phyloP scores from a whole-genome alignment of 2,329 filamentous ascomycete species.

The Cordyceps cateniannulata region DNA sequence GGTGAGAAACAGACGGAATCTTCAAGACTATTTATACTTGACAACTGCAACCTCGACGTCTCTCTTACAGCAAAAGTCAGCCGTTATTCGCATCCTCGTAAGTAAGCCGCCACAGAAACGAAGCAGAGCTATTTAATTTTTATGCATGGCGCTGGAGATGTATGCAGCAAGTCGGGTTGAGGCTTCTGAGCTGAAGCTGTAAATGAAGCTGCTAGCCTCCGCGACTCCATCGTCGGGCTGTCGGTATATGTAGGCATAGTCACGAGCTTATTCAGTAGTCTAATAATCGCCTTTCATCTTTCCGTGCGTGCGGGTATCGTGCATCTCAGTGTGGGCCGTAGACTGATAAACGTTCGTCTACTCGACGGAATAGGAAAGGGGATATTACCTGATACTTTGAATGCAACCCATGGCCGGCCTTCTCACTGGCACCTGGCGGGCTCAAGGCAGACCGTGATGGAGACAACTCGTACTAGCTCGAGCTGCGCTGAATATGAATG shows the following conservation, averaged over 20 bases:
- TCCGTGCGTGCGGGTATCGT: not conserved
- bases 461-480: not conserved
- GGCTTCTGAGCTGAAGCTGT: not conserved
- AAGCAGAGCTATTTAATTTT: not conserved
- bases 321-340: not conserved
- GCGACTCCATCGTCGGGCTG: constrained; percentile 4
- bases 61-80: not conserved
- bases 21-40: constrained; percentile 3
- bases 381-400: not conserved
- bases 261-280: constrained; percentile 1
- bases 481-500: not conserved
- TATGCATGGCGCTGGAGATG: not conserved
- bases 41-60: not conserved
- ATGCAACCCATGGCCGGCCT: not conserved
- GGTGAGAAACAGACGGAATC: not conserved
- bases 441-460: not conserved
- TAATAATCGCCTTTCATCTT: constrained; percentile 3
- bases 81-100: not conserved
- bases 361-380: constrained; percentile 1
- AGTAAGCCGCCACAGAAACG: not conserved
- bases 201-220: not conserved
- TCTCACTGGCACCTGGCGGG: not conserved
- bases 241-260: not conserved
- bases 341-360: not conserved
- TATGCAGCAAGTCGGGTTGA: not conserved